phyloP scores from a whole-genome alignment of 1,284 basidiomycete species.

The Cryptococcus wingfieldii region DNA sequence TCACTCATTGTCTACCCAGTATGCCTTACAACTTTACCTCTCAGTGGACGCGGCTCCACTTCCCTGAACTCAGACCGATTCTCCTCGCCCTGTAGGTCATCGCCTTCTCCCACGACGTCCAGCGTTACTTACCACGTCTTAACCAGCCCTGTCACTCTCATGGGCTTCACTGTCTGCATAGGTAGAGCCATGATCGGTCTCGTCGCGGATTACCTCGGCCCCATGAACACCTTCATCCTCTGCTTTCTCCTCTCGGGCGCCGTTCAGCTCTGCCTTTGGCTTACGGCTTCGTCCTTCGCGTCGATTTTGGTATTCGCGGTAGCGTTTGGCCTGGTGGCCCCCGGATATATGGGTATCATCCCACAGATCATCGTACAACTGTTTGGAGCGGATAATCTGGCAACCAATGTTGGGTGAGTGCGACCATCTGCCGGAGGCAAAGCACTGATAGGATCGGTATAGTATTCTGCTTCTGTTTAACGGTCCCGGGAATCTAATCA shows the following conservation, averaged over 20 bases:
- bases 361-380: constrained; percentile 35
- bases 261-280: constrained; percentile 26
- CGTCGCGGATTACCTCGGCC: constrained; percentile 24
- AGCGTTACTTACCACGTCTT: background rate
- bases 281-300: constrained; percentile 24
- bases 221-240: constrained; percentile 27
- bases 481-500: constrained; percentile 21
- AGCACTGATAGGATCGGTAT: background rate
- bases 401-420: constrained; percentile 30
- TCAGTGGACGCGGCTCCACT: constrained; percentile 18
- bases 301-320: constrained; percentile 20
- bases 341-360: constrained; percentile 30
- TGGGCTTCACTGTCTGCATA: constrained; percentile 20
- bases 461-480: constrained; percentile 14
- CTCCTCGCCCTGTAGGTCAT: constrained; percentile 20
- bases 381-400: constrained; percentile 31
- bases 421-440: background rate
- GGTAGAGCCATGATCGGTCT: constrained; percentile 25
- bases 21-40: constrained; percentile 25
- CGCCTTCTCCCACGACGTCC: background rate
- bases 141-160: constrained; percentile 18
- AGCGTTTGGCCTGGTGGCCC: constrained; percentile 28
- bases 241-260: constrained; percentile 21
- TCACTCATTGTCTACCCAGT: constrained; percentile 2
- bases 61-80: constrained; percentile 14